These are phyloP conservation scores for Kwoniella botswanensis DNA, from an alignment of 768 basidiomycete genomes.

Conservation along the genomic window DNA sequence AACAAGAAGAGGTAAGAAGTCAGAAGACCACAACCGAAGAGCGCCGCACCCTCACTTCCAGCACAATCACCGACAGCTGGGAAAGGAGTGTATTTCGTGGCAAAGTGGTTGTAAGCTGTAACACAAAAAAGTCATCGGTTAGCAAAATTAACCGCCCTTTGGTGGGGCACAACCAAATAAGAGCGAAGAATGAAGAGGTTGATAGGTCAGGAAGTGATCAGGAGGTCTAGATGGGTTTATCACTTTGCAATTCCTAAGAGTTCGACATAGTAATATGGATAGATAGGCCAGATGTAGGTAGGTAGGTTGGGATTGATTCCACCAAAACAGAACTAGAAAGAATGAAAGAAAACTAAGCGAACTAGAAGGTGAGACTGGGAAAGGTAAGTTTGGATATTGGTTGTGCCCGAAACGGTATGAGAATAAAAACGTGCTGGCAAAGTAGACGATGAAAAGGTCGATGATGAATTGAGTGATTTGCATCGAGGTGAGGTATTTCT, in stretches of 20 bases:
- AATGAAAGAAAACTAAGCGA: slow-evolving; percentile 19
- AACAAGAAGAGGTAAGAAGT: slow-evolving; percentile 91
- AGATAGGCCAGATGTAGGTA: too few relatives aligned
- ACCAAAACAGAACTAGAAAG: neutral
- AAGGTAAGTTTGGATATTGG: slow-evolving; percentile 31
- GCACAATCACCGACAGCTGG: slow-evolving; percentile 82
- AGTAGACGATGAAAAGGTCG: slow-evolving; percentile 88
- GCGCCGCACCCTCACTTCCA: slow-evolving; percentile 83
- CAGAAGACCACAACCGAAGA: slow-evolving; percentile 86
- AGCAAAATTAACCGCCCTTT: slow-evolving; percentile 23
- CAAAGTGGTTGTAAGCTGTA: slow-evolving; percentile 79
- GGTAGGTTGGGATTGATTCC: too few relatives aligned
- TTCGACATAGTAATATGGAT: too few relatives aligned
- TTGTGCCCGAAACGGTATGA: slow-evolving; percentile 37
- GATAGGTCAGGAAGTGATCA: slow-evolving; percentile 50
- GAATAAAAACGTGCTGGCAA: slow-evolving; percentile 75
- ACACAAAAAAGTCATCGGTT: slow-evolving; percentile 3
- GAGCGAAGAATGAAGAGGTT: slow-evolving; percentile 11
- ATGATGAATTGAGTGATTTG: slow-evolving; percentile 96
- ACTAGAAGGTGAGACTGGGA: slow-evolving; percentile 33
- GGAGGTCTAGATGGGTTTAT: too few relatives aligned
- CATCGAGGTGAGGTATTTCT: slow-evolving; percentile 94
- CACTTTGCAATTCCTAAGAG: too few relatives aligned
- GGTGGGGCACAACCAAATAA: slow-evolving; percentile 29
- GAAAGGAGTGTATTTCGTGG: slow-evolving; percentile 63